These are phyloP conservation scores for Drechslerella stenobrocha DNA, from an alignment of 2,329 filamentous ascomycete genomes.

Conservation along the genomic window DNA sequence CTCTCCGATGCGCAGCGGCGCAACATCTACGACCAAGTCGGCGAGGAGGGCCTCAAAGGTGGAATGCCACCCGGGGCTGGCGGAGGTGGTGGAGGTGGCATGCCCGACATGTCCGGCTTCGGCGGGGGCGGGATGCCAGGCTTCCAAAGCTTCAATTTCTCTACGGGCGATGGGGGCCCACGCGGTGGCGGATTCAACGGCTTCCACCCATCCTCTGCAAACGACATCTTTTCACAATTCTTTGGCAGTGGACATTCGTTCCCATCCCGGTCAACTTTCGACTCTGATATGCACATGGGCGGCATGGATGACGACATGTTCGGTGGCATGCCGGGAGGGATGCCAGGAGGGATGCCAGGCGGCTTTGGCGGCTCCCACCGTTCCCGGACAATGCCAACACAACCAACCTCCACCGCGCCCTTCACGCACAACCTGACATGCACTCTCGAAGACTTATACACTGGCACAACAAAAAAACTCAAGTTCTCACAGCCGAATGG, in stretches of 20 bases:
- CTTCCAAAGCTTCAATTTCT: constrained; percentile 58
- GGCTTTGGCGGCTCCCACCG: constrained; percentile 16
- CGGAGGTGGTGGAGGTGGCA: constrained; percentile 13
- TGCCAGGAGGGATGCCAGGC: constrained; percentile 13
- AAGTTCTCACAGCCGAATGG: constrained; percentile 97
- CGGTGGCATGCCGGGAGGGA: constrained; percentile 12
- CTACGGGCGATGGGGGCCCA: constrained; percentile 64
- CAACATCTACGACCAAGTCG: constrained; percentile 75
- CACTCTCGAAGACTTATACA: constrained; percentile 97
- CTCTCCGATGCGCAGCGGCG: constrained; percentile 79
- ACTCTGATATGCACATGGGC: constrained; percentile 43
- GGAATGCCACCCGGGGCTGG: constrained; percentile 57
- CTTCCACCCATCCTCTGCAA: constrained; percentile 41
- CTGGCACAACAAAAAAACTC: constrained; percentile 72
- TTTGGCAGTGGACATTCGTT: constrained; percentile 24
- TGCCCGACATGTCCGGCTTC: constrained; percentile 16
- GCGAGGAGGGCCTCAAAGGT: constrained; percentile 92
- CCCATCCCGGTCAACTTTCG: constrained; percentile 5
- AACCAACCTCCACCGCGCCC: neutral
- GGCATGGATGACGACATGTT: constrained; percentile 46
- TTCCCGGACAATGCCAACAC: constrained; percentile 37
- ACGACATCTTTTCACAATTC: constrained; percentile 39
- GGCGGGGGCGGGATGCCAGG: constrained; percentile 60
- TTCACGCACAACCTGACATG: constrained; percentile 95
- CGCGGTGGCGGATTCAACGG: constrained; percentile 74